Evolutionary conservation across 148 eudicot species (phyloP), one percentile per base, ranked within the genome.

Genomic region (Hydrangea macrophylla): DNA sequence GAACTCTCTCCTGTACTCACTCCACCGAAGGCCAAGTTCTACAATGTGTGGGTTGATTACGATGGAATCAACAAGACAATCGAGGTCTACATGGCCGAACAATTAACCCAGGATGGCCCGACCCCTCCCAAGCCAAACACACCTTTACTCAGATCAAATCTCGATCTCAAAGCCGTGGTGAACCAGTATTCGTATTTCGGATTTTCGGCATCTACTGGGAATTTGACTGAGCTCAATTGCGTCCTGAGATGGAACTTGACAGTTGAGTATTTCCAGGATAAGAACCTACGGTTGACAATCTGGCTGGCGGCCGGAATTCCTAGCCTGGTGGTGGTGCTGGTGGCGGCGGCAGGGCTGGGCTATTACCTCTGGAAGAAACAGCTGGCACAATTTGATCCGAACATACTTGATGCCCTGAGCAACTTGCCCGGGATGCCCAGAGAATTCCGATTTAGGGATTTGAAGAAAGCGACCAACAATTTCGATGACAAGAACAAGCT

Each of bases 231-330:
- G 80, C 78, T 93, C 18, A 90, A 93, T 74, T 93, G 98, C 44
- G 86, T 93, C 0, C 65, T 83, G 35, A 73, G 86, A 73, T 93
- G 98, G 98, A 93, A 93, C 37, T 58, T 93, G 30, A 88, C 98
- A 3, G 89, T 93, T 9, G 72, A 82, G 27, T 13, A 70, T 13
- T 74, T 80, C 20, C 45, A 56, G 3, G 60, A 65, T 1, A 36
- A 66, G 25, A n/a, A 10, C 6, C 28, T 44, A 1, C 7, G 17
- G 69, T 2, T 62, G 68, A 37, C 0, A 48, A 64, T 73, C 3
- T 42, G 26, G n/a, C 64, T 80, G 1, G 81, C 63, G 0, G 77
- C 35, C 0, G 78, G 76, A 12, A 11, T 78, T 13, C 67, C 78
- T 30, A 69, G 56, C 0, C 27, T 67, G 40, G 66, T 71, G 70